These are phyloP conservation scores for Stephanodiscus minutulus DNA, from an alignment of 108 stramenopile genomes.

Conservation along the genomic window DNA sequence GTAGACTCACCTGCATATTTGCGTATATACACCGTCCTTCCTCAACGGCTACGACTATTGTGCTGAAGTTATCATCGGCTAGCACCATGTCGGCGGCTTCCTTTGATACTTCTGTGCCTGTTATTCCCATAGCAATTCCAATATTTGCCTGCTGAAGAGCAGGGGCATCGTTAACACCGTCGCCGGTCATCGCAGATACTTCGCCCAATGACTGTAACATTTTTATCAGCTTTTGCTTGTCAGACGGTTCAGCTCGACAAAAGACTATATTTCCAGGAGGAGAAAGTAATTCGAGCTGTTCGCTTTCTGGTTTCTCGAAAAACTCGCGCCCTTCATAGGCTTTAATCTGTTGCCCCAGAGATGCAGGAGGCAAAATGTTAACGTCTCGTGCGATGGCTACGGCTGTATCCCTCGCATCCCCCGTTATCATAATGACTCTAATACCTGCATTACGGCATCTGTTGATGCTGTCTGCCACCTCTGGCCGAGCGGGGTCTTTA, in stretches of 20 bases:
- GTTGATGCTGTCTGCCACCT: slow-evolving; percentile 92
- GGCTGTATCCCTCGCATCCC: slow-evolving; percentile 97
- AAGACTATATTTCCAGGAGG: slow-evolving; percentile 90
- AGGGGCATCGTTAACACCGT: slow-evolving; percentile 98
- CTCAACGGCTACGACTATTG: slow-evolving; percentile 95
- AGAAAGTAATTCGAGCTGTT: slow-evolving; percentile 68
- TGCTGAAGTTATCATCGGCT: slow-evolving; percentile 98
- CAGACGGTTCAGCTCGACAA: slow-evolving; percentile 96
- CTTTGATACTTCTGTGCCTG: slow-evolving; percentile 87
- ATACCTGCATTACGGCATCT: slow-evolving; percentile 92
- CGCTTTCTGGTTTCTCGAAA: slow-evolving; percentile 66
- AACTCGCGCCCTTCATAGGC: slow-evolving; percentile 90
- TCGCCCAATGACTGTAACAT: slow-evolving; percentile 93
- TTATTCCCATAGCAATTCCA: slow-evolving; percentile 94
- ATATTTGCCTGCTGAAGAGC: slow-evolving; percentile 91
- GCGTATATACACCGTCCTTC: slow-evolving; percentile 97
- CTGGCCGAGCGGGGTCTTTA: slow-evolving; percentile 98
- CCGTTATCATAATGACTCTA: slow-evolving; percentile 98
- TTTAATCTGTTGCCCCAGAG: slow-evolving; percentile 50
- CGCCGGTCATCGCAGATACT: slow-evolving; percentile 98
- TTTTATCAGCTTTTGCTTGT: slow-evolving; percentile 96
- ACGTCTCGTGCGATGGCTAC: slow-evolving; percentile 88
- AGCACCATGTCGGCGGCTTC: slow-evolving; percentile 90
- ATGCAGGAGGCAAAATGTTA: slow-evolving; percentile 65
- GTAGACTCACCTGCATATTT: no score